Evolutionary conservation across 2,329 filamentous ascomycete genomes (phyloP).

Genomic region (Colletotrichum sp.): DNA sequence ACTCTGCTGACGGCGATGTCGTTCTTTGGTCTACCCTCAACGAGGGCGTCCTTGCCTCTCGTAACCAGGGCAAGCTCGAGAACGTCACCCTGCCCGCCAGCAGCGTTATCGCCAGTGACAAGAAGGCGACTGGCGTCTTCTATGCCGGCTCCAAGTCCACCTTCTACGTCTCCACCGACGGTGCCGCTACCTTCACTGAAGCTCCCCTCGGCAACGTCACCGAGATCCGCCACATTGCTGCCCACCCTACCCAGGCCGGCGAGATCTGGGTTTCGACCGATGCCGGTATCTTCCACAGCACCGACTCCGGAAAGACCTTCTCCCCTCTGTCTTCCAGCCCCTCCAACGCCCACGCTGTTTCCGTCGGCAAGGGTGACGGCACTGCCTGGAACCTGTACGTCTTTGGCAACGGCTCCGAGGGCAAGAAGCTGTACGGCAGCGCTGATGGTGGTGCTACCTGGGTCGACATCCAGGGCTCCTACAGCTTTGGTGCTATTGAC

Average conservation of each 20-base stretch:
- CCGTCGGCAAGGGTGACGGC: conserved; percentile 45
- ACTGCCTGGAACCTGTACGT: conserved; percentile 52
- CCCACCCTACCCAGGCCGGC: conserved; percentile 61
- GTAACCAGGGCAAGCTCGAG: conserved; percentile 45
- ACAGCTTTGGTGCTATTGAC: conserved; percentile 51
- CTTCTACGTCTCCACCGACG: conserved; percentile 59
- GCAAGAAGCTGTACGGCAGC: conserved; percentile 50
- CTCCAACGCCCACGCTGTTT: conserved; percentile 45
- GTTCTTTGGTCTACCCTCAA: conserved; percentile 51
- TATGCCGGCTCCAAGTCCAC: conserved; percentile 51
- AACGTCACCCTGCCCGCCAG: conserved; percentile 48
- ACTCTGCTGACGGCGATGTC: conserved; percentile 55
- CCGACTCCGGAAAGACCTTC: conserved; percentile 55
- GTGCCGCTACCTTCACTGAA: conserved; percentile 48
- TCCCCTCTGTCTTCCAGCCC: conserved; percentile 38
- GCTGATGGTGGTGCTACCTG: conserved; percentile 47
- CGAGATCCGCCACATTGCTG: conserved; percentile 59
- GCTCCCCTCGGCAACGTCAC: conserved; percentile 40
- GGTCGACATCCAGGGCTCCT: conserved; percentile 51
- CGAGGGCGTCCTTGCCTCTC: conserved; percentile 46
- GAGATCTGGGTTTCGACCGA: conserved; percentile 65
- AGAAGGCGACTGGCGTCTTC: conserved; percentile 55
- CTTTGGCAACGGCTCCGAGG: conserved; percentile 47
- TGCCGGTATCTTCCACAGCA: conserved; percentile 58
- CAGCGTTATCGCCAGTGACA: conserved; percentile 59